Evolutionary conservation across 768 basidiomycete species (phyloP), one percentile per base, ranked within the genome.

Genomic region (Tylopilus rubrobrunneus): DNA sequence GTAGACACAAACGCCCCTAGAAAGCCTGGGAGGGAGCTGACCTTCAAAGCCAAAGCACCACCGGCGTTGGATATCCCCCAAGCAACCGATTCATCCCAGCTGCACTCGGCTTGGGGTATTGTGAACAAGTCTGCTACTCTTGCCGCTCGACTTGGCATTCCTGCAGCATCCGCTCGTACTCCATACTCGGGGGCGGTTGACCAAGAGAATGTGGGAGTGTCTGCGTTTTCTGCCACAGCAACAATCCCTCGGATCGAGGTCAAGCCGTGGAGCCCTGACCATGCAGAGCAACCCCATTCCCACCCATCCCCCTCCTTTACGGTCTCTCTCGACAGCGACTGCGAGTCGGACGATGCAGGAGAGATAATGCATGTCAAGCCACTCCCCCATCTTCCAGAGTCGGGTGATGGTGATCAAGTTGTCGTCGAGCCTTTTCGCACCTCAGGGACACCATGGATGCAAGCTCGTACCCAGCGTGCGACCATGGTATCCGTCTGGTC

Each of bases 401-500:
- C 29, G 4, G 23, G 17, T 2, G 15, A 34, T 14, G 28, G 40
- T 7, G 63, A 59, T 37, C 36, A 41, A 29, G 19, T 49, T n/a
- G 17, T 53, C 3, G 23, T 23, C 7, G 39, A 21, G 14, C 42
- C 55, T 23, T 27, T 19, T 3, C 34, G 14, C 11, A 15, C 36
- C 27, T 33, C 31, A 40, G 15, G 36, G 44, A 29, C 27, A 27
- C 49, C 19, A 34, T 23, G 17, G 19, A 28, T 28, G 23, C 51
- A 17, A 14, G 21, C 7, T 15, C 47, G n/a, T 37, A 62, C 53
- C 45, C 40, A 45, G 19, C 66, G 59, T 14, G 45, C 36, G 45
- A 68, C 58, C 27, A 40, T 40, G 45, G 12, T 50, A 11, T 51
- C 66, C 6, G 56, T 70, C 17, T 68, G 62, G 68, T 71, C 68